Conservation (phyloP, 2,329 filamentous ascomycete genomes). For the Sporothrix globosa region DNA sequence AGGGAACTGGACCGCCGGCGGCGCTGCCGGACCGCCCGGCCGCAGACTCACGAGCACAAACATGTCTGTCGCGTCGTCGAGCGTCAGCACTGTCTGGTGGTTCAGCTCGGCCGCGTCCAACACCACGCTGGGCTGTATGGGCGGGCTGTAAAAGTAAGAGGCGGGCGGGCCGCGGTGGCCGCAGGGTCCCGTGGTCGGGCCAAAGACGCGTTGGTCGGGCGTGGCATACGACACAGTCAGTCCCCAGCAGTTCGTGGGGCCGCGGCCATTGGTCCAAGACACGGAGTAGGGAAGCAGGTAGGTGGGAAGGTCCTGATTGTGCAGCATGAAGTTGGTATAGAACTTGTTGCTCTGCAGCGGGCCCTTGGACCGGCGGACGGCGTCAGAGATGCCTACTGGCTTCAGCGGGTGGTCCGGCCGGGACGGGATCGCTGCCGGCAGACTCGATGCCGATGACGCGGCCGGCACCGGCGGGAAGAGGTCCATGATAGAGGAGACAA, state of each 20-base stretch:
- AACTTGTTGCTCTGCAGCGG: constrained; percentile 79
- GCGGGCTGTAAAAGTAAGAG: constrained; percentile 76
- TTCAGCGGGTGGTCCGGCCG: constrained; percentile 62
- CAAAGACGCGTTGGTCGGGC: constrained; percentile 67
- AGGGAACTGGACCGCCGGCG: constrained; percentile 72
- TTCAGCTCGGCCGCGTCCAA: constrained; percentile 78
- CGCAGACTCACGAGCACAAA: constrained; percentile 70
- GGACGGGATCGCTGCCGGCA: constrained; percentile 50
- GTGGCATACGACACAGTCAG: constrained; percentile 77
- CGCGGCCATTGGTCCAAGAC: constrained; percentile 67
- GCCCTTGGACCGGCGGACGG: constrained; percentile 40
- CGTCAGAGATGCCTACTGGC: constrained; percentile 52
- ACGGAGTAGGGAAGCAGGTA: constrained; percentile 79
- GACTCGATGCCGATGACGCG: constrained; percentile 50
- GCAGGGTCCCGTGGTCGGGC: constrained; percentile 50
- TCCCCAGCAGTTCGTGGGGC: constrained; percentile 70
- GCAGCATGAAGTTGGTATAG: constrained; percentile 79
- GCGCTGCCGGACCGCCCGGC: constrained; percentile 47
- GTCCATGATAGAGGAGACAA: constrained; percentile 41
- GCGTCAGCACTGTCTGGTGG: constrained; percentile 59
- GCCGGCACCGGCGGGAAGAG: constrained; percentile 59
- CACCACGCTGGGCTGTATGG: constrained; percentile 79
- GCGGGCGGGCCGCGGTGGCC: constrained; percentile 23
- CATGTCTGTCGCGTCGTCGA: constrained; percentile 59
- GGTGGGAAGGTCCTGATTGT: constrained; percentile 66